A percentile compares a stretch with the other conserved stretches of the same genome.
phyloP scores from a whole-genome alignment of 2,329 filamentous ascomycete species.

The Cladorrhinum sp. region DNA sequence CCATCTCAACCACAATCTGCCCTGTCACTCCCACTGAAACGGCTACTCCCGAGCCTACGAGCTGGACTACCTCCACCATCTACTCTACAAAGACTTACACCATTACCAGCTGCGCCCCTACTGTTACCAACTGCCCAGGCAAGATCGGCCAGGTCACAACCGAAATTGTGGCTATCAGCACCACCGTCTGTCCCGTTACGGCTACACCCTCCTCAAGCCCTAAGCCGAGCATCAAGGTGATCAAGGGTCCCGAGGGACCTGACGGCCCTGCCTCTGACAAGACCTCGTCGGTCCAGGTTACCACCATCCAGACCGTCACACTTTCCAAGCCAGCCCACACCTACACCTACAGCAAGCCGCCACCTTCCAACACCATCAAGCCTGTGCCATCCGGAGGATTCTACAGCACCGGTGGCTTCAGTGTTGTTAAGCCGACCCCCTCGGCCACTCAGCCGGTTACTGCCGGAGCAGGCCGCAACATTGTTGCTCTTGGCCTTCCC shows the following conservation, averaged over 20 bases:
- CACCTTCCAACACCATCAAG: neutral
- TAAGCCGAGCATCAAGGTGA: neutral
- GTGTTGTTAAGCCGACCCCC: conserved; percentile 5
- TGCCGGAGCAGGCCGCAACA: conserved; percentile 26
- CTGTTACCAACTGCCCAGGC: conserved; percentile 41
- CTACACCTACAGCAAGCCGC: neutral
- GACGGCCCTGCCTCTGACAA: conserved; percentile 2
- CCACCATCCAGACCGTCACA: conserved; percentile 22
- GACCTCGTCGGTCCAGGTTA: conserved; percentile 14
- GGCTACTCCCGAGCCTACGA: conserved; percentile 12
- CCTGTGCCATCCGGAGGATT: conserved; percentile 6
- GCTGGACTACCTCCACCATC: conserved; percentile 29
- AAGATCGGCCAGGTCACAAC: conserved; percentile 34
- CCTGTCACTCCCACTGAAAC: conserved; percentile 27
- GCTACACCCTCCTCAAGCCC: neutral
- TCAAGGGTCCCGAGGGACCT: neutral
- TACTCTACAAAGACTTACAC: conserved; percentile 35
- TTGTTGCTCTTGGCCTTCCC: conserved; percentile 20
- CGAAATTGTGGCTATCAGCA: conserved; percentile 34
- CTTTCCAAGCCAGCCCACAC: conserved; percentile 17
- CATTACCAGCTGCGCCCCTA: conserved; percentile 33
- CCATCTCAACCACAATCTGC: conserved; percentile 33
- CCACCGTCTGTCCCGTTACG: conserved; percentile 34
- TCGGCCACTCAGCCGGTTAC: conserved; percentile 19
- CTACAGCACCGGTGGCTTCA: conserved; percentile 5